phyloP scores from a whole-genome alignment of 352 stramenopile genomes.

The Poterioochromonas sp. region DNA sequence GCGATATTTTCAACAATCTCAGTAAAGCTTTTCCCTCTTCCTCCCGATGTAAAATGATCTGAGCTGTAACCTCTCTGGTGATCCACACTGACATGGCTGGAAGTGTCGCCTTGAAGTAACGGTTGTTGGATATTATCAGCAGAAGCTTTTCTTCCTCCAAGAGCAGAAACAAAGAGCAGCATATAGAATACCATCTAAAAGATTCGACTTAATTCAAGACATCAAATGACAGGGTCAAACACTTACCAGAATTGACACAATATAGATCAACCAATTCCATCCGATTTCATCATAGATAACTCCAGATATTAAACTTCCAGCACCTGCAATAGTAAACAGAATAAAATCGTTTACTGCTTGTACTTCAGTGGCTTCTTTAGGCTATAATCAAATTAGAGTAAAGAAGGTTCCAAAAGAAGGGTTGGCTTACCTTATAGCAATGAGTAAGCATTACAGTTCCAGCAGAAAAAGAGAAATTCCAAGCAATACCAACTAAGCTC shows the following conservation, averaged over 20 bases:
- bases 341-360: constrained; percentile 41
- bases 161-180: neutral
- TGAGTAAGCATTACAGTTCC: constrained; percentile 39
- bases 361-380: constrained; percentile 30
- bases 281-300: constrained; percentile 27
- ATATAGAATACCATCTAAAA: neutral
- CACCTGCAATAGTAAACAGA: constrained; percentile 35
- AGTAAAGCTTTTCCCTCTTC: too few relatives aligned
- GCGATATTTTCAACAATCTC: too few relatives aligned
- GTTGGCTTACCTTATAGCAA: constrained; percentile 26
- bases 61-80: too few relatives aligned
- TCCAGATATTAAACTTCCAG: constrained; percentile 29
- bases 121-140: too few relatives aligned
- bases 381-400: neutral
- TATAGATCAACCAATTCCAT: neutral
- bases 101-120: too few relatives aligned
- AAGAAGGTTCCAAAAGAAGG: neutral
- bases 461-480: constrained; percentile 40
- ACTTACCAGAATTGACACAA: constrained; percentile 6
- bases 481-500: constrained; percentile 35
- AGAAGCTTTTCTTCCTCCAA: too few relatives aligned
- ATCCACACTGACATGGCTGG: too few relatives aligned
- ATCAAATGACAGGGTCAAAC: too few relatives aligned
- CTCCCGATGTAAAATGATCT: too few relatives aligned
- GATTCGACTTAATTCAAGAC: too few relatives aligned